Percentiles rank a stretch among this genome's conserved stretches.
These are phyloP conservation scores for Myochromella boudieri DNA, from an alignment of 768 basidiomycete species.

Conservation along the genomic window DNA sequence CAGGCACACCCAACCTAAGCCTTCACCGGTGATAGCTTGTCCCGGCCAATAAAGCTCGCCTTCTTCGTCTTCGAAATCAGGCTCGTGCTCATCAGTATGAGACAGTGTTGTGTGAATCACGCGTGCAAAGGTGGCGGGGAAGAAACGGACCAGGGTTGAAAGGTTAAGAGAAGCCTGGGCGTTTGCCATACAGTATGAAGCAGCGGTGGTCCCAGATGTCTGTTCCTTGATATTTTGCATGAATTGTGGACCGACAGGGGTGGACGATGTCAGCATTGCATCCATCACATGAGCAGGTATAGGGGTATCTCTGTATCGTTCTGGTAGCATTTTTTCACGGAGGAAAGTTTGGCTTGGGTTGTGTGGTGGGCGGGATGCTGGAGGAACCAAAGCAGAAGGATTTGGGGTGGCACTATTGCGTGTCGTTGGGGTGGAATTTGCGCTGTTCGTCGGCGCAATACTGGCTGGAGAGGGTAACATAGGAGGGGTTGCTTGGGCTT, in stretches of 20 bases:
- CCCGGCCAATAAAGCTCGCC: conserved; percentile 87
- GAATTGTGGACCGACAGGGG: conserved; percentile 42
- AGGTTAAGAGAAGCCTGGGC: conserved; percentile 61
- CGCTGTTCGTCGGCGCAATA: conserved; percentile 63
- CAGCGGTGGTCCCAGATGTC: conserved; percentile 35
- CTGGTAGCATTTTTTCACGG: conserved; percentile 37
- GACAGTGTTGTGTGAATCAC: conserved; percentile 65
- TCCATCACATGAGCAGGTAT: conserved; percentile 43
- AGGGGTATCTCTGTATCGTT: conserved; percentile 34
- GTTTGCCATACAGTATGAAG: conserved; percentile 46
- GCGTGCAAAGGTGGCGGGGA: conserved; percentile 74
- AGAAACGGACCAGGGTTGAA: conserved; percentile 66
- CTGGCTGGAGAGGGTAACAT: conserved; percentile 83
- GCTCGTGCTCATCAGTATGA: conserved; percentile 71
- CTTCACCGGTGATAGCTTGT: conserved; percentile 70
- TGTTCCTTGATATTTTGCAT: conserved; percentile 44
- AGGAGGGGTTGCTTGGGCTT: conserved; percentile 52
- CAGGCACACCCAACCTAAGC: conserved; percentile 83
- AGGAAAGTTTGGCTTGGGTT: conserved; percentile 31
- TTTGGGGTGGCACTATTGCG: conserved; percentile 58
- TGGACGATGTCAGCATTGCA: conserved; percentile 42
- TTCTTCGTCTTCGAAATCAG: conserved; percentile 83
- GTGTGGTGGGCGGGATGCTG: conserved; percentile 29
- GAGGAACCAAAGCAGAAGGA: conserved; percentile 30
- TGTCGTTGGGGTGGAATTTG: conserved; percentile 75